These are phyloP conservation scores for Globisporangium paroecandrum DNA, from an alignment of 352 stramenopile genomes.

Conservation along the genomic window DNA sequence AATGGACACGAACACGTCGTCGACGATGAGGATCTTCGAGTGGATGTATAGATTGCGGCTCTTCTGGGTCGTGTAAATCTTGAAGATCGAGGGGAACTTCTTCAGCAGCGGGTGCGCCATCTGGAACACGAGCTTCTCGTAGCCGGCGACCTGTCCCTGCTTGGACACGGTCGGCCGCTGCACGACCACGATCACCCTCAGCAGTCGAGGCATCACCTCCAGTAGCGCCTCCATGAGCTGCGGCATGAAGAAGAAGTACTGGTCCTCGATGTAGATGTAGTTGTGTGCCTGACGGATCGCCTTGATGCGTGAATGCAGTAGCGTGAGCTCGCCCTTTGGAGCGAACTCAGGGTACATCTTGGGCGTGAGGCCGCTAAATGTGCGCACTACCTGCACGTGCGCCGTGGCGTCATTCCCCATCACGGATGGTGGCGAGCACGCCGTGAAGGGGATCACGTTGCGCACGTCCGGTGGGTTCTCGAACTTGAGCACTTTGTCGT, in stretches of 20 bases:
- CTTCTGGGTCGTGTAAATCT: slow-evolving; percentile 53
- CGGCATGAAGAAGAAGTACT: slow-evolving; percentile 71
- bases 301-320: slow-evolving; percentile 52
- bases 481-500: slow-evolving; percentile 45
- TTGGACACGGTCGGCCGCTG: slow-evolving; percentile 30
- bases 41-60: slow-evolving; percentile 68
- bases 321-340: slow-evolving; percentile 47
- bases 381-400: slow-evolving; percentile 52
- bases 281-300: slow-evolving; percentile 54
- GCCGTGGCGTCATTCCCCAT: not conserved
- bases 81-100: slow-evolving; percentile 53
- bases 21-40: slow-evolving; percentile 71
- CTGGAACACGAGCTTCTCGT: slow-evolving; percentile 64
- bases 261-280: slow-evolving; percentile 67
- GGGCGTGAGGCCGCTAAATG: slow-evolving; percentile 38
- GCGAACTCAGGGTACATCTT: slow-evolving; percentile 42
- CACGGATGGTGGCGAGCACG: not conserved
- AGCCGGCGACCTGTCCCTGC: slow-evolving; percentile 36
- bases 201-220: slow-evolving; percentile 36
- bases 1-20: slow-evolving; percentile 85
- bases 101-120: slow-evolving; percentile 52
- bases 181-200: slow-evolving; percentile 54
- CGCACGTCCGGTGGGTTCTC: slow-evolving; percentile 36
- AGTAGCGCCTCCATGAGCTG: slow-evolving; percentile 48
- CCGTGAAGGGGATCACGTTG: not conserved